Percentiles rank a stretch among this genome's conserved stretches.
These are phyloP conservation scores for Fusarium annulatum DNA, from an alignment of 2,329 filamentous ascomycete genomes.

Conservation along the genomic window DNA sequence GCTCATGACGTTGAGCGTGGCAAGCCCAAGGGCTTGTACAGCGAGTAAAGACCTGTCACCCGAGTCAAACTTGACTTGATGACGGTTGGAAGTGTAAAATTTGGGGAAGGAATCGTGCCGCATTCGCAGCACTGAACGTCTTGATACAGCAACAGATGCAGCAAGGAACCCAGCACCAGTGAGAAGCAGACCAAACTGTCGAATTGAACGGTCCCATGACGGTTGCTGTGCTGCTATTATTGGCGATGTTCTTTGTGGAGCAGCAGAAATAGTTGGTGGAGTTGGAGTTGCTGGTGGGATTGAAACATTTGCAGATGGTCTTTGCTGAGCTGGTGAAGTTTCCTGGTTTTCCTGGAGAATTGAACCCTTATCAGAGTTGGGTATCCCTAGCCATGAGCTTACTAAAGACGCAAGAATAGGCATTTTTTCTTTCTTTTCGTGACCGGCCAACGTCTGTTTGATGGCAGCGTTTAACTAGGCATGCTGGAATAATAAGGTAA, in stretches of 20 bases:
- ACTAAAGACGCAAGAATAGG: conserved; percentile 30
- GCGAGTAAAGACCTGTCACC: conserved; percentile 70
- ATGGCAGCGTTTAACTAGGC: neutral
- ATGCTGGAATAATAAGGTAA: neutral
- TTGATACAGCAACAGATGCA: conserved; percentile 76
- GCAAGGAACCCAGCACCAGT: conserved; percentile 81
- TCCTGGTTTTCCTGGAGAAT: conserved; percentile 5
- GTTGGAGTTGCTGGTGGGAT: neutral
- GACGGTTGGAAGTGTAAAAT: conserved; percentile 74
- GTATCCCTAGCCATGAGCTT: conserved; percentile 30
- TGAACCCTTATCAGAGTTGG: conserved; percentile 23
- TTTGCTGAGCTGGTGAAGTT: conserved; percentile 28
- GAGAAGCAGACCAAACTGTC: conserved; percentile 76
- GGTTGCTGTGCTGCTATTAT: conserved; percentile 33
- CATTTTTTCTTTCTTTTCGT: neutral
- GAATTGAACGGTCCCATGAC: conserved; percentile 58
- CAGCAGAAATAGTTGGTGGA: neutral
- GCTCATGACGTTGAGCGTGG: conserved; percentile 85
- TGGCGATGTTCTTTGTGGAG: neutral
- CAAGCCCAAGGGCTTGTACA: conserved; percentile 83
- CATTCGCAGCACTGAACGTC: conserved; percentile 75
- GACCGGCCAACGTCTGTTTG: neutral
- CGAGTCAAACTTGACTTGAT: conserved; percentile 41
- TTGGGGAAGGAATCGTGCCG: conserved; percentile 71
- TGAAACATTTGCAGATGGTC: conserved; percentile 18